Base-by-base conservation (phyloP, 306 rosid species). In the Calophaca sinica region DNA sequence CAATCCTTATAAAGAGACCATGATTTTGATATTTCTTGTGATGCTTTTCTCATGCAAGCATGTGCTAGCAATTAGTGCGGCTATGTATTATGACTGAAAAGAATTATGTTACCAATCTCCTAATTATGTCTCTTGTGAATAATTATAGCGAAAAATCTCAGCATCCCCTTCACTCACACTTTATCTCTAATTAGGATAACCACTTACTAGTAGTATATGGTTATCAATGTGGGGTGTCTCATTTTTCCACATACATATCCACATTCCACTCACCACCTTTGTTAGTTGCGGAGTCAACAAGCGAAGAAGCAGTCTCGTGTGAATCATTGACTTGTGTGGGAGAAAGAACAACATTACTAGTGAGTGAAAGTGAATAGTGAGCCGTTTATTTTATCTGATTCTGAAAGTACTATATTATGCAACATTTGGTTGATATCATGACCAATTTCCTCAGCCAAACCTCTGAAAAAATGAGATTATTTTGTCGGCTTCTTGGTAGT, bases 201-300 rank as follows among this genome's bases (percentile, higher is more conserved):
- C 53, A 67, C 42, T 65, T 20, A 20, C 26, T 20, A 20, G 26
- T 20, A 20, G 26, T 13, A 54, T 11, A 39, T 59, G 65, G 39
- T 33, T 5, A 66, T 66, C 7, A 66, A 68, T 20, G 82, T 79
- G 76, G 85, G 88, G 82, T 73, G 83, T 50, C 32, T 63, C 46
- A 65, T 45, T 74, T 79, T 63, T 7, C 39, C 52, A 39, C 57
- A 67, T 20, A 68, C 79, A 80, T 69, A 61, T 61, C 46, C 10
- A 60, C 5, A 15, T 55, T 60, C 13, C 70, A 64, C 69, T 33
- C 31, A 54, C 57, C 13, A 5, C 51, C 70, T 74, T 70, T 76
- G 50, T 76, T 68, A 73, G 85, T 89, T 92, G 93, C 90, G 90
- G 91, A 85, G 87, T 85, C 89, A 85, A 88, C 82, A 92, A 87